Evolutionary conservation across 2,329 filamentous ascomycete genomes (phyloP), one percentile per base, ranked within the genome.

Genomic region (Aspergillus tamarii): DNA sequence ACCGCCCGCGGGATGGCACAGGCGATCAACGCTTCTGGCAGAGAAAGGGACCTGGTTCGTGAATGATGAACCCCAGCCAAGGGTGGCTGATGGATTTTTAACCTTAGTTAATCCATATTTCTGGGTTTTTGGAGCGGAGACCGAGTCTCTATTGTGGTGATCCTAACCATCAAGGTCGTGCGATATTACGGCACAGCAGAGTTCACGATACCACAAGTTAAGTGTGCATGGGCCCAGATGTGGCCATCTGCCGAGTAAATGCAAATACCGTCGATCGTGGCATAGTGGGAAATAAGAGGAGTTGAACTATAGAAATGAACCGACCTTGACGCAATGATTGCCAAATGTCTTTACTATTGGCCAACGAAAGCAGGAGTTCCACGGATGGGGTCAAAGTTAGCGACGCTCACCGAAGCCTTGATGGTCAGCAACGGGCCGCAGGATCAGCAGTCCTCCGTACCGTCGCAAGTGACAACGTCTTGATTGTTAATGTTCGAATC

Each of bases 351-450:
- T 26, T 23, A 23, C 11, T 5, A 36, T 54, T 54, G 52, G 52
- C 52, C 19, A n/a, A 16, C 11, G 19, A 36, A 54, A 14, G 16
- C 21, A 9, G 16, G 5, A 54, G 52, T 36, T 34, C 52, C 52
- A 36, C 16, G n/a, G 52, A 23, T 54, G 34, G 10, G 26, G 19
- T 21, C 16, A 36, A 54, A 36, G 28, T 54, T 34, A 54, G 52
- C 52, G 50, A 54, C 30, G 11, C 30, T 54, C 52, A 54, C 52
- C 52, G 21, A 54, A 36, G 16, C 52, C 52, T 54, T 39, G 45
- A 46, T 43, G 32, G 50, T 43, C 53, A 60, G 58, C 58, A 60
- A 45, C 48, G 58, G 58, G 58, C 58, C 58, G 58, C 48, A 39
- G 48, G 58, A 60, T 60, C 48, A 50, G 23, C 46, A 28, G 28